These are phyloP conservation scores for Amanita jacksonii DNA, from an alignment of 768 basidiomycete genomes.

Conservation along the genomic window DNA sequence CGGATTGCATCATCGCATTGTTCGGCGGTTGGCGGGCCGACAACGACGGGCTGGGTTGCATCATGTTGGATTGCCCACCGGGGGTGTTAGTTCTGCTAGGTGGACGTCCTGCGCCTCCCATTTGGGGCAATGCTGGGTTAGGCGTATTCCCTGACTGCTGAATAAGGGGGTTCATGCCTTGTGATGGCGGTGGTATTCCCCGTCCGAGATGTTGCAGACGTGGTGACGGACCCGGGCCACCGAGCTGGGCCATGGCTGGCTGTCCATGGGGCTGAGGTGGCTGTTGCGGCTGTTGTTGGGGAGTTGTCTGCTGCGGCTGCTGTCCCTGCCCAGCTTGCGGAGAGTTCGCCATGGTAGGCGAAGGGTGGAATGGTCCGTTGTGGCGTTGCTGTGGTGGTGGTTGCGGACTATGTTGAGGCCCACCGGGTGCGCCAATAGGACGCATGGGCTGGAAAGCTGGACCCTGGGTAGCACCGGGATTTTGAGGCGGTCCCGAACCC, in stretches of 20 bases:
- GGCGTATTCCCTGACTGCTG: constrained; percentile 5
- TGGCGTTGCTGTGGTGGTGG: constrained; percentile 21
- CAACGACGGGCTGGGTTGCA: constrained; percentile 8
- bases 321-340: constrained; percentile 31
- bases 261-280: constrained; percentile 19
- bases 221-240: neutral
- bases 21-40: constrained; percentile 6
- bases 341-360: constrained; percentile 56
- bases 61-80: constrained; percentile 6
- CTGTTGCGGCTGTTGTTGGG: constrained; percentile 22
- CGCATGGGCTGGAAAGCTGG: constrained; percentile 14
- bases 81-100: constrained; percentile 8
- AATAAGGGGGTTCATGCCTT: constrained; percentile 2
- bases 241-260: constrained; percentile 11
- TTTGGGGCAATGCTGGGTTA: constrained; percentile 2
- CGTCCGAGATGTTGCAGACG: constrained; percentile 5
- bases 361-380: constrained; percentile 40
- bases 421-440: constrained; percentile 5
- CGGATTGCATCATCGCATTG: neutral
- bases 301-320: constrained; percentile 13
- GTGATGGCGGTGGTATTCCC: constrained; percentile 6
- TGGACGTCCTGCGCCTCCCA: constrained; percentile 4
- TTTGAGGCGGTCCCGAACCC: constrained; percentile 18
- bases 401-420: constrained; percentile 17
- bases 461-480: constrained; percentile 19